Base-by-base conservation (phyloP, 129 eudicot species). In the Escallonia rubra region DNA sequence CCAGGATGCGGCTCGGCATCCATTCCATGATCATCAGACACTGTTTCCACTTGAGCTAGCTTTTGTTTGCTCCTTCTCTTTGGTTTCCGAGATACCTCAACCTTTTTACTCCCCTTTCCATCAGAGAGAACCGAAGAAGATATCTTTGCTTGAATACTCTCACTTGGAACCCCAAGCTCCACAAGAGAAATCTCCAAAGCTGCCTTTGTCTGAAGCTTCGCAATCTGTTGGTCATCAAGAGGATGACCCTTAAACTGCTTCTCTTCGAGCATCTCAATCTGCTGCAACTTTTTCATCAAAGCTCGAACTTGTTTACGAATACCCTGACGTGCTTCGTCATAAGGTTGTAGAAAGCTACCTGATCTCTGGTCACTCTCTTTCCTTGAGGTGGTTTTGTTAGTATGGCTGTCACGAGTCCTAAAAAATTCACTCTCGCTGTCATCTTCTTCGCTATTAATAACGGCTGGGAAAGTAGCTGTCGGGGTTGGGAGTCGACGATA, bases 181-280 rank as follows among this genome's bases (percentile, higher is more conserved):
- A 74, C 73, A 41, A 94, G 94, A 0, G 89, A 82, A 61, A 70
- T 90, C 81, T 94, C 96, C 82, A 94, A 66, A 39, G 48, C 68
- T 2, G 85, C 44, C 65, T 84, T 74, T 41, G 79, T 82, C 56
- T 79, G 88, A 65, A 94, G 84, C 82, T 94, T 94, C 3, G 86
- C 80, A 43, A 87, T 79, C 71, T 94, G 99, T 76, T 94, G 99
- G 69, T 85, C 85, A 83, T 94, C 99, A n/a, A 94, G 97, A 65
- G 58, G 69, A 79, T 87, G 87, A n/a, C 99, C 99, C 74, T 79
- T 85, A 23, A 79, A 76, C 40, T 50, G 90, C 70, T 94, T 94
- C 61, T 82, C 96, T 76, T 94, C 99, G 45, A 94, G 89, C 73
- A 94, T 81, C 79, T 94, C 97, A 79, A 94, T 85, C 80, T 94